A percentile compares a stretch with the other conserved stretches of the same genome.
Conservation (phyloP, 148 eudicot species). For the Amaranthus cruentus region DNA sequence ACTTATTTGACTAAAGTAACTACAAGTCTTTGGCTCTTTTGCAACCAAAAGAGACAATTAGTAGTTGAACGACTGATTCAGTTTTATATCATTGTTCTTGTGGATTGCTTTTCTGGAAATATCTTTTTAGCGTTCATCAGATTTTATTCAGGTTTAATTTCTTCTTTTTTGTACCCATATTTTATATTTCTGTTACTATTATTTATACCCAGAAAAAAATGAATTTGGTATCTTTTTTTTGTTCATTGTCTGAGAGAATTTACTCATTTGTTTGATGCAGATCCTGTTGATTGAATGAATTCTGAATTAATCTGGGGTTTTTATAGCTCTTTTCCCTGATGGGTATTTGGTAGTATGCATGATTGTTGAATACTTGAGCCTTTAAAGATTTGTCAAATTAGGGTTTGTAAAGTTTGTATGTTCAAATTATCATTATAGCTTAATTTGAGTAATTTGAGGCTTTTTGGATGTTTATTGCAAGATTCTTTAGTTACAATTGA, state of each 20-base stretch:
- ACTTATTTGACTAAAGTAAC: too few species aligned
- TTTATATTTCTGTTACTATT: background rate
- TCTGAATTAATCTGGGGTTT: constrained; percentile 3
- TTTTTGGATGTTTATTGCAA: background rate
- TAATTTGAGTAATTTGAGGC: background rate
- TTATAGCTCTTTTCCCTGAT: background rate
- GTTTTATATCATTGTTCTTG: background rate
- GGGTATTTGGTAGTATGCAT: background rate
- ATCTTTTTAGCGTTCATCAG: background rate
- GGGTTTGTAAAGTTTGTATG: background rate
- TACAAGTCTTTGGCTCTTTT: too few species aligned
- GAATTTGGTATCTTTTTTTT: background rate
- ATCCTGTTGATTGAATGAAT: constrained; percentile 17
- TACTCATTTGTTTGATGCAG: background rate
- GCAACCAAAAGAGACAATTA: too few species aligned
- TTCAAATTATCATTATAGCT: background rate
- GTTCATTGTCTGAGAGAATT: background rate
- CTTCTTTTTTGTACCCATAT: constrained; percentile 9
- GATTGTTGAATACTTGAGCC: background rate
- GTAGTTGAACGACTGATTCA: constrained; percentile 13
- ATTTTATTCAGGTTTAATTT: constrained; percentile 20
- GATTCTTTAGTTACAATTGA: background rate
- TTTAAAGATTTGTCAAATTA: background rate
- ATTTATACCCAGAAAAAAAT: background rate
- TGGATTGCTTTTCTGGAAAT: constrained; percentile 1